Conservation (phyloP, 306 rosid species). For the Carpinus viminea region DNA sequence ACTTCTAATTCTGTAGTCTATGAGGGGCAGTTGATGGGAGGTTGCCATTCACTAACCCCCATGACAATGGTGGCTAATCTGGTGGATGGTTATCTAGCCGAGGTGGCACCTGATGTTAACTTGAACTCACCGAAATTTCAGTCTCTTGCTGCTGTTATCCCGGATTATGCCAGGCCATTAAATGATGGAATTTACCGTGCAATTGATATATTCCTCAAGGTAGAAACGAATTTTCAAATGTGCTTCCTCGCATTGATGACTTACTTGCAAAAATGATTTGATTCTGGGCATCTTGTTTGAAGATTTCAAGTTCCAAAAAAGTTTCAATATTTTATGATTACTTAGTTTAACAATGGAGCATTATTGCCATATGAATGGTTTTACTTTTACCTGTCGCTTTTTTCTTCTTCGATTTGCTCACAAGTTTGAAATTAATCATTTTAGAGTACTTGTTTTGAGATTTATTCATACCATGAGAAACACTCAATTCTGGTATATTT, state of each 20-base stretch:
- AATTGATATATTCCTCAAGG: constrained; percentile 86
- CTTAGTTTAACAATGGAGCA: constrained; percentile 9
- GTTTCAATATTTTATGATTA: constrained; percentile 4
- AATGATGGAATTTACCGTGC: constrained; percentile 90
- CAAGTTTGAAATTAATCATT: neutral
- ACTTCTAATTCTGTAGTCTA: constrained; percentile 47
- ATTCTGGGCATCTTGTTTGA: neutral
- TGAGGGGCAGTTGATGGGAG: constrained; percentile 50
- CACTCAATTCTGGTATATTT: neutral
- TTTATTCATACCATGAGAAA: neutral
- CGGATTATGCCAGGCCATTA: constrained; percentile 72
- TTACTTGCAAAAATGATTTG: constrained; percentile 4
- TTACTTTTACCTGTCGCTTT: neutral
- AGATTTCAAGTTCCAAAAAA: neutral
- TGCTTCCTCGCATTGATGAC: neutral
- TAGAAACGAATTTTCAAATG: constrained; percentile 17
- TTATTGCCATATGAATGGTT: neutral
- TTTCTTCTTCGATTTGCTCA: neutral
- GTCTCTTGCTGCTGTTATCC: constrained; percentile 72
- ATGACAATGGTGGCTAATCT: constrained; percentile 73
- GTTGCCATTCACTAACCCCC: constrained; percentile 47
- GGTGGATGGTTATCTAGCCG: constrained; percentile 81
- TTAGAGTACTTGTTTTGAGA: neutral
- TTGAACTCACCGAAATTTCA: constrained; percentile 68
- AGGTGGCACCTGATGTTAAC: constrained; percentile 87